Percentiles rank a stretch among this genome's conserved stretches.
These are phyloP conservation scores for Pseudocercospora crystallina DNA, from an alignment of 2,329 filamentous ascomycete genomes.

Conservation along the genomic window DNA sequence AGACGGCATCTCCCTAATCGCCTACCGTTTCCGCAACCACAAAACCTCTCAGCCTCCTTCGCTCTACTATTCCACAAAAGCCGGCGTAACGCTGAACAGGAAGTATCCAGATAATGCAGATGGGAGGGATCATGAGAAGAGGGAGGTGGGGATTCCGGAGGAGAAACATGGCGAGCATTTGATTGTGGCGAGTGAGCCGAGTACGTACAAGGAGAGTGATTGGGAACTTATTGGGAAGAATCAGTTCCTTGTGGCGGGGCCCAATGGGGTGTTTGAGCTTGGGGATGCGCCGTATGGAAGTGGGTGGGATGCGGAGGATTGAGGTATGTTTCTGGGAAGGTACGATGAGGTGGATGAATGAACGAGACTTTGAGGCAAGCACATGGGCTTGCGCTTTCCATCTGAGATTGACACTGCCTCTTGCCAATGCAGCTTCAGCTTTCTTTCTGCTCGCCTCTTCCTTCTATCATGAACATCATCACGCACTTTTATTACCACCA, in stretches of 20 bases:
- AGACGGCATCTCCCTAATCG: constrained; percentile 51
- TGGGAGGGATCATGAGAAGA: constrained; percentile 36
- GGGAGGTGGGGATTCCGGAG: constrained; percentile 36
- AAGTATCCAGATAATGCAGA: constrained; percentile 54
- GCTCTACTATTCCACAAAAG: constrained; percentile 50
- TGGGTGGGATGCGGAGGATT: constrained; percentile 42
- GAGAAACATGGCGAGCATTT: constrained; percentile 51
- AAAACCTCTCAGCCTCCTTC: constrained; percentile 52
- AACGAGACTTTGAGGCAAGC: too few species aligned
- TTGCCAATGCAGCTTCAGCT: too few species aligned
- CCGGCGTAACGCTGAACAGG: constrained; percentile 53
- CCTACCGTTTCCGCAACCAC: constrained; percentile 55
- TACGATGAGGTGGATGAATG: too few species aligned
- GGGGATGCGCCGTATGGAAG: constrained; percentile 40
- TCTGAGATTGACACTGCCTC: too few species aligned
- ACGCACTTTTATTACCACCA: too few species aligned
- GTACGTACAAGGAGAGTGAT: constrained; percentile 53
- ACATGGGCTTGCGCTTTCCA: too few species aligned
- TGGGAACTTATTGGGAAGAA: constrained; percentile 55
- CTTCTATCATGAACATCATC: too few species aligned
- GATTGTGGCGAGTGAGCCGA: constrained; percentile 56
- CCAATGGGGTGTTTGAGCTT: constrained; percentile 41
- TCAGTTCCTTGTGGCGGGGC: constrained; percentile 42
- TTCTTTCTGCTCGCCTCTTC: too few species aligned
- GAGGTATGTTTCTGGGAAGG: neutral